Percentiles rank a stretch among this genome's conserved stretches.
Conservation (phyloP, 2,329 filamentous ascomycete genomes). For the Alternaria conjuncta region DNA sequence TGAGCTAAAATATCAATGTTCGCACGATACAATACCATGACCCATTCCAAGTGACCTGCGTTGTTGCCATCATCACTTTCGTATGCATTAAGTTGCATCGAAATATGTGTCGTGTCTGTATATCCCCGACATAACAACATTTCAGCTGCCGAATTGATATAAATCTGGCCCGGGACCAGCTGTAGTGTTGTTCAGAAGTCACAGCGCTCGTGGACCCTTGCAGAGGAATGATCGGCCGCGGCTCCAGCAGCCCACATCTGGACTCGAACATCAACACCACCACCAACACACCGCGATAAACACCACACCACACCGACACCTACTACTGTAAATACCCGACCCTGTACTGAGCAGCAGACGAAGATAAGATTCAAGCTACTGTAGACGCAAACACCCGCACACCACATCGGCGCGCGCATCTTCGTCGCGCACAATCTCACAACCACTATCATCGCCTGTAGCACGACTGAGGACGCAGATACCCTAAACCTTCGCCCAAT, state of each 20-base stretch:
- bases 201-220: conserved; percentile 15
- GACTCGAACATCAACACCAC: neutral
- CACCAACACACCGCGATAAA: conserved; percentile 2
- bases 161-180: neutral
- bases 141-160: neutral
- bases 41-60: neutral
- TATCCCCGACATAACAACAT: neutral
- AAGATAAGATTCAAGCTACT: neutral
- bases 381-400: neutral
- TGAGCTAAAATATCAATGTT: conserved; percentile 7
- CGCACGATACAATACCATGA: neutral
- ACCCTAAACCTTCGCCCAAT: neutral
- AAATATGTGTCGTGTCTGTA: neutral
- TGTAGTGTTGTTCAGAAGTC: neutral
- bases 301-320: neutral
- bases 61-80: neutral
- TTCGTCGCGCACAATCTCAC: neutral
- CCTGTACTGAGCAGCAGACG: neutral
- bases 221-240: conserved; percentile 18
- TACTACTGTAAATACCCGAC: neutral
- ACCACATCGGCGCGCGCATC: neutral
- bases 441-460: neutral
- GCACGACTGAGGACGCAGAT: neutral
- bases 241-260: conserved; percentile 7
- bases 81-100: neutral